These are phyloP conservation scores for Paraconiothyrium brasiliense DNA, from an alignment of 2,329 filamentous ascomycete genomes.

Conservation along the genomic window DNA sequence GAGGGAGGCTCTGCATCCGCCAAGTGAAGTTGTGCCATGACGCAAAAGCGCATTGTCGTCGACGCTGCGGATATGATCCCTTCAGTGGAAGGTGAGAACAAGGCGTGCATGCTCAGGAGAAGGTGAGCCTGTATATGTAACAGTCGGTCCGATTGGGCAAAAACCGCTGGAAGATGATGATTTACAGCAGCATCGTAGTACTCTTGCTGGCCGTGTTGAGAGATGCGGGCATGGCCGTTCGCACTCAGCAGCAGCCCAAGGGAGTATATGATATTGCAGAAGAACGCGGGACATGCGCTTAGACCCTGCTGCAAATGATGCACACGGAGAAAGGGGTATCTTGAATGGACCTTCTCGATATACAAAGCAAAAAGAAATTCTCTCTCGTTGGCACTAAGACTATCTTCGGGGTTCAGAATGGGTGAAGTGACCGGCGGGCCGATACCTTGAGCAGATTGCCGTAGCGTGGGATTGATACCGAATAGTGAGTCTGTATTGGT, in stretches of 20 bases:
- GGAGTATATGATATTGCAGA: slow-evolving; percentile 1
- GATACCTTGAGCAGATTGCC: neutral
- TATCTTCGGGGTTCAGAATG: neutral
- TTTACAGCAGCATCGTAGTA: neutral
- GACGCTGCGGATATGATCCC: slow-evolving; percentile 30
- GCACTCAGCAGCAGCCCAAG: neutral
- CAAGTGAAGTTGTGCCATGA: slow-evolving; percentile 31
- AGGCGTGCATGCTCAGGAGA: slow-evolving; percentile 27
- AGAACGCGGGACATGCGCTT: neutral
- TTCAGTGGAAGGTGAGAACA: slow-evolving; percentile 32
- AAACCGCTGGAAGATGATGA: slow-evolving; percentile 18
- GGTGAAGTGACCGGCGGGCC: neutral
- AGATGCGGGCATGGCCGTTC: neutral
- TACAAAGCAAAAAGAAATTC: neutral
- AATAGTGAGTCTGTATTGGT: neutral
- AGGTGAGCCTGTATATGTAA: slow-evolving; percentile 32
- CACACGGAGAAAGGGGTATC: neutral
- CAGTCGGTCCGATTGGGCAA: slow-evolving; percentile 24
- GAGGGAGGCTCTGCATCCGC: slow-evolving; percentile 25
- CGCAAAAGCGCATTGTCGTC: slow-evolving; percentile 30
- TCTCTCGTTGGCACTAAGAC: neutral
- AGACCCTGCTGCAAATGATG: neutral
- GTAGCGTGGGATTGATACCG: neutral
- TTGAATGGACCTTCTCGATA: neutral
- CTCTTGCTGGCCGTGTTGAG: neutral